Evolutionary conservation across 179 eudicot genomes (phyloP).

Genomic region (Spinacia oleracea): DNA sequence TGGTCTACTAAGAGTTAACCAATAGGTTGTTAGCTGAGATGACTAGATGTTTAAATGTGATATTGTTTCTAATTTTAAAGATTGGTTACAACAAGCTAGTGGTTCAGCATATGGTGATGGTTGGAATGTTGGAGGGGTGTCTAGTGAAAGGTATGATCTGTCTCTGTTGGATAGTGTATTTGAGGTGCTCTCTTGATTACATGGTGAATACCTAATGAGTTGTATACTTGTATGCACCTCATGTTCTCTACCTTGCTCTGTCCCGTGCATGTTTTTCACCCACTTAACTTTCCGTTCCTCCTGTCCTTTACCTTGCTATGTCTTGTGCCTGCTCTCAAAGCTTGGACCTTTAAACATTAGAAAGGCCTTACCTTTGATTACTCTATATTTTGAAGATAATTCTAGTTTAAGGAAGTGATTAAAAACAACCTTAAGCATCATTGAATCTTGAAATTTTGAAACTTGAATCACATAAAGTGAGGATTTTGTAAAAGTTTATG

Average conservation of each 20-base stretch:
- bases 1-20: too few relatives aligned
- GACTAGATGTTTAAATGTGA: background rate
- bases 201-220: background rate
- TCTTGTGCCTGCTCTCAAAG: too few relatives aligned
- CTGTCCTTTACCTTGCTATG: background rate
- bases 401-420: too few relatives aligned
- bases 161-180: background rate
- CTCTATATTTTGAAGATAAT: too few relatives aligned
- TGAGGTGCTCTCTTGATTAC: background rate
- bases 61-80: conserved; percentile 36
- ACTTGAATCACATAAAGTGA: too few relatives aligned
- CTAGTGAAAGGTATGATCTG: conserved; percentile 58
- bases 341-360: too few relatives aligned
- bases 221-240: background rate
- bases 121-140: conserved; percentile 53
- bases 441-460: too few relatives aligned
- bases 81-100: conserved; percentile 72
- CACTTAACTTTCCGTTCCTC: background rate
- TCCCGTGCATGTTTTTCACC: background rate
- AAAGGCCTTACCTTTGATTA: too few relatives aligned
- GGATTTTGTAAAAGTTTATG: too few relatives aligned
- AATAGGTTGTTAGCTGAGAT: too few relatives aligned
- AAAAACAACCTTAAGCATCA: too few relatives aligned
- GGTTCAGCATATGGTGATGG: conserved; percentile 53
- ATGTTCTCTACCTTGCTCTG: background rate